Percentiles rank a stretch among this genome's conserved stretches.
phyloP scores from a whole-genome alignment of 345 rosid species.

The Erodium maritimum region DNA sequence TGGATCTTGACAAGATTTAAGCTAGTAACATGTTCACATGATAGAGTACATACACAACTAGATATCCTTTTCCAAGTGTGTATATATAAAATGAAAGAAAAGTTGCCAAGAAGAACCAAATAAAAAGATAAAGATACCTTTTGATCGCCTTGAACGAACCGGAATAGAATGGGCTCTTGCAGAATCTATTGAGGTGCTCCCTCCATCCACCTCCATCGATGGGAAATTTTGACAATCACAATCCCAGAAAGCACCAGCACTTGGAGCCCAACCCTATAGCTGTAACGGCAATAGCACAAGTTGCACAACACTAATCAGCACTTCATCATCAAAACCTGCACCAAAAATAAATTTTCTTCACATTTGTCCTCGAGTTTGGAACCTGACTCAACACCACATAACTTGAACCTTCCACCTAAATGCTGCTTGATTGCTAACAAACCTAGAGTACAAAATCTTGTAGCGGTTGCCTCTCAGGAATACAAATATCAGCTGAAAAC shows the following conservation, averaged over 20 bases:
- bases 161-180: slow-evolving; percentile 13
- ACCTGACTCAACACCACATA: no score
- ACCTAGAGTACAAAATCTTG: not conserved
- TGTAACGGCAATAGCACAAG: not conserved
- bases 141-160: slow-evolving; percentile 21
- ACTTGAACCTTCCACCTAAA: not conserved
- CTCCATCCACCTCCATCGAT: slow-evolving; percentile 35
- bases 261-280: not conserved
- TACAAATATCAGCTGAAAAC: not conserved
- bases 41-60: not conserved
- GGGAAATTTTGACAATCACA: not conserved
- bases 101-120: slow-evolving; percentile 4
- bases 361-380: no score
- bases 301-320: not conserved
- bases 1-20: not conserved
- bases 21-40: not conserved
- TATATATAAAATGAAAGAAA: not conserved
- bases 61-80: not conserved
- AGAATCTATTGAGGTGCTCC: slow-evolving; percentile 15
- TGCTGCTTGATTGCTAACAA: not conserved
- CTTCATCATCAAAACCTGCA: not conserved
- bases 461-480: not conserved
- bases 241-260: not conserved
- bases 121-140: slow-evolving; percentile 18
- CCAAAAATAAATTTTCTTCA: no score